These are phyloP conservation scores for Zopfochytrium polystomum DNA, from an alignment of 371 early-diverging fungal genomes.

Conservation along the genomic window DNA sequence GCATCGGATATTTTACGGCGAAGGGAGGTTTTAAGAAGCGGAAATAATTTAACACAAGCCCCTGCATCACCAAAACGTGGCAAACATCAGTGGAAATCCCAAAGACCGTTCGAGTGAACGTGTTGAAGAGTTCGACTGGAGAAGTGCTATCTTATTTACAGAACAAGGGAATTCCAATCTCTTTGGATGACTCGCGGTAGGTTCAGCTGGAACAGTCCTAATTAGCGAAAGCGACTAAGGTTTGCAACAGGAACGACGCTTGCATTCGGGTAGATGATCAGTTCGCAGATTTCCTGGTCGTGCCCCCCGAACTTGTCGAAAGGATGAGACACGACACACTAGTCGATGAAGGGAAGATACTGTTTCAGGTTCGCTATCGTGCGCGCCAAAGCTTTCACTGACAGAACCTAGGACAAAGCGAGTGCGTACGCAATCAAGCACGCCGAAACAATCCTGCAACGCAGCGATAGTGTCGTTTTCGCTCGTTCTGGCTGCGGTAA, in stretches of 20 bases:
- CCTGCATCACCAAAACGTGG: too few species aligned
- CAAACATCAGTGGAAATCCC: conserved; percentile 47
- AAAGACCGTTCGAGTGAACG: conserved; percentile 70
- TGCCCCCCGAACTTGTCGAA: conserved; percentile 67
- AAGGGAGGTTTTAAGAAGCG: too few species aligned
- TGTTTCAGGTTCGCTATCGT: conserved; percentile 65
- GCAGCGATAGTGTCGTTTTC: conserved; percentile 71
- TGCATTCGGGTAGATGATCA: conserved; percentile 59
- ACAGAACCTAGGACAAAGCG: conserved; percentile 76
- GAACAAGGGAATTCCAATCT: not conserved
- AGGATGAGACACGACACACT: conserved; percentile 78
- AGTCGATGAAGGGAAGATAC: conserved; percentile 69
- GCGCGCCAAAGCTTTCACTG: not conserved
- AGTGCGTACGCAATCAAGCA: conserved; percentile 41
- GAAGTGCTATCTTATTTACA: conserved; percentile 27
- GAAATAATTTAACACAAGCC: too few species aligned
- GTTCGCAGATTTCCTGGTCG: conserved; percentile 76
- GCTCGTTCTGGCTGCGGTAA: conserved; percentile 57
- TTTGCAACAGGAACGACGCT: conserved; percentile 1
- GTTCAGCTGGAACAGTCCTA: too few species aligned
- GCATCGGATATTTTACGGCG: conserved; percentile 15
- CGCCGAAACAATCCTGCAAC: conserved; percentile 18
- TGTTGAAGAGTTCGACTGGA: conserved; percentile 43
- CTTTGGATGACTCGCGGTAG: not conserved
- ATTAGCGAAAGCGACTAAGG: not conserved